Conservation (phyloP, 176 grass and related monocot genomes). For the Carex myosuroides region DNA sequence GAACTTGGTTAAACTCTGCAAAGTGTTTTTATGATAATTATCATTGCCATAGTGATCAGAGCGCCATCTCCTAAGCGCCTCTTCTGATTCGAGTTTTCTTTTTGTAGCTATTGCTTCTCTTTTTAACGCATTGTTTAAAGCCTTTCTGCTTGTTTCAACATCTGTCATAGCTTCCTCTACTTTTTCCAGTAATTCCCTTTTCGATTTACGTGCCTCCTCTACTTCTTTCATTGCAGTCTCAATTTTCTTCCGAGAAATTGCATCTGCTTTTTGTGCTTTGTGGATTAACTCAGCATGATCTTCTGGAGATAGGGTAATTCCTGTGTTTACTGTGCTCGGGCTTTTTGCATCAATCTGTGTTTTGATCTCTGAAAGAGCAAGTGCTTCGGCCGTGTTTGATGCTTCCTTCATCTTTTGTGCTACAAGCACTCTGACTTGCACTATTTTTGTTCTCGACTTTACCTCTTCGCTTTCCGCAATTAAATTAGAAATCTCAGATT, state of each 20-base stretch:
- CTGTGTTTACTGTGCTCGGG: neutral
- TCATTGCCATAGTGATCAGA: slow-evolving; percentile 30
- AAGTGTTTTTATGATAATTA: slow-evolving; percentile 26
- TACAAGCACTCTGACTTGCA: slow-evolving; percentile 64
- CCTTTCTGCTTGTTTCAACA: slow-evolving; percentile 63
- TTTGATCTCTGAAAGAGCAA: slow-evolving; percentile 45
- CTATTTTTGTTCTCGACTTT: slow-evolving; percentile 60
- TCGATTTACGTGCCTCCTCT: slow-evolving; percentile 46
- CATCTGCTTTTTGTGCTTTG: slow-evolving; percentile 48
- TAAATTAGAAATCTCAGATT: slow-evolving; percentile 41
- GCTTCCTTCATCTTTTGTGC: slow-evolving; percentile 77
- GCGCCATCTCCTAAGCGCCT: slow-evolving; percentile 42
- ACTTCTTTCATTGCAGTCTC: slow-evolving; percentile 52
- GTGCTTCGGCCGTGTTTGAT: slow-evolving; percentile 42
- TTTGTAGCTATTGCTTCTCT: slow-evolving; percentile 60
- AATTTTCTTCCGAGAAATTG: slow-evolving; percentile 31
- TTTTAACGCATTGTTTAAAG: slow-evolving; percentile 60
- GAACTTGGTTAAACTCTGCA: slow-evolving; percentile 45
- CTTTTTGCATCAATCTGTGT: slow-evolving; percentile 19
- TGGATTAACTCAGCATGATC: slow-evolving; percentile 38
- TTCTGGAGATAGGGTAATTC: slow-evolving; percentile 32
- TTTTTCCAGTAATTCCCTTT: slow-evolving; percentile 63
- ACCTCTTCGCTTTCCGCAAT: slow-evolving; percentile 63
- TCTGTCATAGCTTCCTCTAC: slow-evolving; percentile 74
- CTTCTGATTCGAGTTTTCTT: slow-evolving; percentile 45